These are phyloP conservation scores for Dianthus caryophyllus DNA, from an alignment of 148 eudicot species.

Conservation along the genomic window DNA sequence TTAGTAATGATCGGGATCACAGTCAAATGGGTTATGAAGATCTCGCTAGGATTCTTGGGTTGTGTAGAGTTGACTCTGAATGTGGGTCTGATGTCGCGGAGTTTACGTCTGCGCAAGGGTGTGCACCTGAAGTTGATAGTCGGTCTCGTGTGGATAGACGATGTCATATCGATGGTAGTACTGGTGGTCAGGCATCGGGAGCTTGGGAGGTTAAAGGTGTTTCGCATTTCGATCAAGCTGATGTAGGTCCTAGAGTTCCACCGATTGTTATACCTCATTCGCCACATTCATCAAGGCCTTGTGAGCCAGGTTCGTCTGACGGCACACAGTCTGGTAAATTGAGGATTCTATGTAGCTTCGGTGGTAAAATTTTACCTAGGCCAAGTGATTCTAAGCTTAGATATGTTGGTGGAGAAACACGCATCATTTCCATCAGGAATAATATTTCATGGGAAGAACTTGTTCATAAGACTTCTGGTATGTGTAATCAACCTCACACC, in stretches of 20 bases:
- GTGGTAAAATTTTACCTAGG: conserved; percentile 86
- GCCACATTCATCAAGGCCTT: conserved; percentile 31
- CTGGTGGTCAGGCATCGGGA: conserved; percentile 21
- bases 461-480: conserved; percentile 52
- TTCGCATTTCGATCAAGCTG: conserved; percentile 27
- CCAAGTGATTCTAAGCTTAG: conserved; percentile 91
- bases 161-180: conserved; percentile 31
- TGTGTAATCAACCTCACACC: conserved; percentile 69
- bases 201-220: conserved; percentile 30
- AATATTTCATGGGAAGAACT: conserved; percentile 69
- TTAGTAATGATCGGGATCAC: conserved; percentile 29
- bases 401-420: conserved; percentile 95
- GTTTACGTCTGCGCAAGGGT: conserved; percentile 51
- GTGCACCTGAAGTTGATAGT: conserved; percentile 38
- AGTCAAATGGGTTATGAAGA: conserved; percentile 50
- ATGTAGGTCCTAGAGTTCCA: conserved; percentile 31
- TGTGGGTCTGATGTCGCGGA: conserved; percentile 51
- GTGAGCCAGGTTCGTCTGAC: conserved; percentile 42
- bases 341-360: conserved; percentile 90
- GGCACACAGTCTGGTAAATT: conserved; percentile 59
- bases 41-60: conserved; percentile 61
- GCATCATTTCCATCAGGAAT: conserved; percentile 60
- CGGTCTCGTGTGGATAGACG: conserved; percentile 29
- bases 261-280: conserved; percentile 37
- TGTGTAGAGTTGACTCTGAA: conserved; percentile 64